Evolutionary conservation across 768 basidiomycete genomes (phyloP).

Genomic region (Mrakia gelida): DNA sequence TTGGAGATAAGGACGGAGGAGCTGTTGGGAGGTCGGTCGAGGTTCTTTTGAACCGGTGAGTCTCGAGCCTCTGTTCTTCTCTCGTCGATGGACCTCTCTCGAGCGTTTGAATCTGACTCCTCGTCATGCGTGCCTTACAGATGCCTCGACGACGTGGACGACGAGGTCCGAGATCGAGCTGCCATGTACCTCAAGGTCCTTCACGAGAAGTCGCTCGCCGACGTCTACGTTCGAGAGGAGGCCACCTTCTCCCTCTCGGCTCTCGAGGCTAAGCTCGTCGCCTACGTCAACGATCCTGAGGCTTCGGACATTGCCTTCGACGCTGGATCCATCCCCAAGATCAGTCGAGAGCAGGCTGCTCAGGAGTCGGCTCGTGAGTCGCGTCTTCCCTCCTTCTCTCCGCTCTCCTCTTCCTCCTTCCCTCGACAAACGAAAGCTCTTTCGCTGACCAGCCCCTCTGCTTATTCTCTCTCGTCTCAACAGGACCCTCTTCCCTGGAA

Average conservation of each 20-base stretch:
- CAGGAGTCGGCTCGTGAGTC: conserved; percentile 78
- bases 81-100: too few species aligned
- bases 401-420: too few species aligned
- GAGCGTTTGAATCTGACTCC: not conserved
- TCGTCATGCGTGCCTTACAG: conserved; percentile 46
- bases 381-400: not conserved
- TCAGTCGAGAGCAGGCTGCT: conserved; percentile 86
- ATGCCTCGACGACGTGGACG: conserved; percentile 96
- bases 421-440: not conserved
- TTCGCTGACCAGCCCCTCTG: not conserved
- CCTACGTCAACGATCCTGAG: conserved; percentile 79
- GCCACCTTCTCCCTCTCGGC: conserved; percentile 87
- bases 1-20: conserved; percentile 57
- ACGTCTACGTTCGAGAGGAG: conserved; percentile 88
- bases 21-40: conserved; percentile 73
- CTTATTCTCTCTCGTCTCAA: not conserved
- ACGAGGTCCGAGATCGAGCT: conserved; percentile 96
- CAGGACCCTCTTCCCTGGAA: conserved; percentile 80
- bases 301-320: conserved; percentile 76
- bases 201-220: conserved; percentile 70
- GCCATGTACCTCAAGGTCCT: conserved; percentile 87
- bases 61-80: conserved; percentile 21
- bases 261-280: conserved; percentile 84
- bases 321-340: conserved; percentile 77
- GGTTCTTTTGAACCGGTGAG: conserved; percentile 76